phyloP scores from a whole-genome alignment of 2,329 filamentous ascomycete species.

The Plenodomus tracheiphilus region DNA sequence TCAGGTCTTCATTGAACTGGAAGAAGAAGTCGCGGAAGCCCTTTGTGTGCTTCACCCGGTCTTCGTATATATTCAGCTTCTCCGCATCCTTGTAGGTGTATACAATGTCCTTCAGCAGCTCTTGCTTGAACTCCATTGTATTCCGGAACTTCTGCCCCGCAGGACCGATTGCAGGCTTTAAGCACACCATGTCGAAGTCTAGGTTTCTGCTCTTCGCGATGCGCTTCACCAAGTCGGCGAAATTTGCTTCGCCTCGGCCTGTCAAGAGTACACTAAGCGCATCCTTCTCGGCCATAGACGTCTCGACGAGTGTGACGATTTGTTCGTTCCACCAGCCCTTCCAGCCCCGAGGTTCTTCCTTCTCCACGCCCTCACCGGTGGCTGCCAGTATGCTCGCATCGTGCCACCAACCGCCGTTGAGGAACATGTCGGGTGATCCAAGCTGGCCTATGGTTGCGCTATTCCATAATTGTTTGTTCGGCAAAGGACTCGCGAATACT shows the following conservation, averaged over 20 bases:
- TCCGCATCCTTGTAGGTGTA: conserved; percentile 81
- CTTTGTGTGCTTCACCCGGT: conserved; percentile 68
- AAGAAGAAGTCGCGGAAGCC: conserved; percentile 84
- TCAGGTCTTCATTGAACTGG: conserved; percentile 69
- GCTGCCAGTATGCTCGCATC: conserved; percentile 82
- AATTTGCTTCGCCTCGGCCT: conserved; percentile 77
- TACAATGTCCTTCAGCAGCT: conserved; percentile 77
- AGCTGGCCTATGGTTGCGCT: conserved; percentile 75
- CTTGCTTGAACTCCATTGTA: conserved; percentile 92
- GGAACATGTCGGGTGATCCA: conserved; percentile 73
- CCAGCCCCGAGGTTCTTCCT: conserved; percentile 84
- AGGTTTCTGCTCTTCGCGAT: conserved; percentile 79
- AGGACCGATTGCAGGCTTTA: conserved; percentile 85
- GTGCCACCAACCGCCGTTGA: conserved; percentile 96
- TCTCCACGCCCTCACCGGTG: conserved; percentile 79
- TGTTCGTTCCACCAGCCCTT: conserved; percentile 96
- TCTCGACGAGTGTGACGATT: conserved; percentile 74
- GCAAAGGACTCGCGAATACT: conserved; percentile 91
- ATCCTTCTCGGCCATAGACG: conserved; percentile 83
- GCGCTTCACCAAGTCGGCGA: conserved; percentile 76
- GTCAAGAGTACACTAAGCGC: conserved; percentile 85
- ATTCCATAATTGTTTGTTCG: conserved; percentile 87
- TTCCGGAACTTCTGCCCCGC: conserved; percentile 74
- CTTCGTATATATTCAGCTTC: conserved; percentile 75
- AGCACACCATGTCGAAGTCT: conserved; percentile 82